Evolutionary conservation across 306 rosid genomes (phyloP), one percentile per base, ranked within the genome.

Genomic region (Sechiopsis laciniata): DNA sequence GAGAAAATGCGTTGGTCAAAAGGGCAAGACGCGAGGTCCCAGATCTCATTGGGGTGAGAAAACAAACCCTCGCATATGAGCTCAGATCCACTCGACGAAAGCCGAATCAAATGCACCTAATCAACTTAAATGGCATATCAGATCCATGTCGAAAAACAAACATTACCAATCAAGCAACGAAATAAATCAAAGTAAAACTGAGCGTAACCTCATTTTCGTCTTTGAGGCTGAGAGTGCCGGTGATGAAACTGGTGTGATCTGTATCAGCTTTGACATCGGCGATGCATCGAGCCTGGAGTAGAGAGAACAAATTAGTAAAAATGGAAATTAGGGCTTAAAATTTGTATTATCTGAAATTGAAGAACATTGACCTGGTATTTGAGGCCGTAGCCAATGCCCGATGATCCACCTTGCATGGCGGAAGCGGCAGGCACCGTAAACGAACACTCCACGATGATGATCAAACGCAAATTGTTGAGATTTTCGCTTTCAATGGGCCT

Each of bases 1-100:
- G 99, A 95, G 90, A 95, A 95, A 80, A 91, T 88, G 59, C 99
- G 89, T 74, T 91, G 99, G 78, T 95, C 97, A 76, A 85, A 95
- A 12, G 99, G 99, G 76, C 99, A 91, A 16, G 97, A 95, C 1
- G 83, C 90, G 62, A 95, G 95, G 86, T 91, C 97, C 97, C 99
- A 91, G 80, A 95, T 95, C 97, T 95, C 97, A 52, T 83, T 95
- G 3, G 99, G 96, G 45, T 94, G 95, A 12, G 97, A 91, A 80
- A 95, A 95, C 92, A 95, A 82, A 48, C 99, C 99, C 84, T 95
- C 99, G 20, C 99, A 95, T 32, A 91, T 84, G 42, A 95, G 82
- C 66, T 95, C 99, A 14, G 89, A 86, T 77, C 97, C 99, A 83
- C 82, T 86, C 2, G 99, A 82, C 21, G 99, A 91, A 50, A 95